Evolutionary conservation across 495 filamentous ascomycete genomes (phyloP).

Genomic region (Penicillium silybi): DNA sequence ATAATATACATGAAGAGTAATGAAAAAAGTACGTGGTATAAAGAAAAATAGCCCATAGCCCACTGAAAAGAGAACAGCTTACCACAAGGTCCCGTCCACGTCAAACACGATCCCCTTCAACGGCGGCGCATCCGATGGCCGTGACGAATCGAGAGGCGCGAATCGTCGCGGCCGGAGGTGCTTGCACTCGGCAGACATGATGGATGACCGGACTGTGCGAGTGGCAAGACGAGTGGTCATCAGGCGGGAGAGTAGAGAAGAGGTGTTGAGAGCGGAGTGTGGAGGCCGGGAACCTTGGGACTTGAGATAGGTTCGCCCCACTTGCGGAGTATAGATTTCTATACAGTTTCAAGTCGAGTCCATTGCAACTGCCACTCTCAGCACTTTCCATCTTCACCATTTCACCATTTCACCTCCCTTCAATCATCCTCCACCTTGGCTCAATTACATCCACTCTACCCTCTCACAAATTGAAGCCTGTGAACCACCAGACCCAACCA

Average conservation of each 20-base stretch:
- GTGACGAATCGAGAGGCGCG: slow-evolving; percentile 49
- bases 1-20: neutral
- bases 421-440: neutral
- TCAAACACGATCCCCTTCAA: slow-evolving; percentile 89
- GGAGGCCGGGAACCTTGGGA: neutral
- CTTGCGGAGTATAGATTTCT: neutral
- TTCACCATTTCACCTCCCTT: neutral
- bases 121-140: slow-evolving; percentile 41
- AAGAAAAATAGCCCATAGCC: neutral
- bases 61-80: slow-evolving; percentile 22
- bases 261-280: neutral
- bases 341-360: neutral
- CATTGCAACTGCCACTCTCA: neutral
- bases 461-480: neutral
- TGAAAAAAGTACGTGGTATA: neutral
- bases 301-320: neutral
- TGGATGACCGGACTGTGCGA: slow-evolving; percentile 1
- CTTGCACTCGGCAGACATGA: slow-evolving; percentile 30
- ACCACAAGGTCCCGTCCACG: slow-evolving; percentile 93
- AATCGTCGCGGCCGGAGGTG: slow-evolving; percentile 45
- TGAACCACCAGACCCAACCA: neutral
- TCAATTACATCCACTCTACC: neutral
- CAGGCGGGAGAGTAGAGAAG: neutral
- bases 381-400: neutral
- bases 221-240: slow-evolving; percentile 11